Evolutionary conservation across 2,329 filamentous ascomycete species (phyloP).

Genomic region (Fusarium odoratissimum): DNA sequence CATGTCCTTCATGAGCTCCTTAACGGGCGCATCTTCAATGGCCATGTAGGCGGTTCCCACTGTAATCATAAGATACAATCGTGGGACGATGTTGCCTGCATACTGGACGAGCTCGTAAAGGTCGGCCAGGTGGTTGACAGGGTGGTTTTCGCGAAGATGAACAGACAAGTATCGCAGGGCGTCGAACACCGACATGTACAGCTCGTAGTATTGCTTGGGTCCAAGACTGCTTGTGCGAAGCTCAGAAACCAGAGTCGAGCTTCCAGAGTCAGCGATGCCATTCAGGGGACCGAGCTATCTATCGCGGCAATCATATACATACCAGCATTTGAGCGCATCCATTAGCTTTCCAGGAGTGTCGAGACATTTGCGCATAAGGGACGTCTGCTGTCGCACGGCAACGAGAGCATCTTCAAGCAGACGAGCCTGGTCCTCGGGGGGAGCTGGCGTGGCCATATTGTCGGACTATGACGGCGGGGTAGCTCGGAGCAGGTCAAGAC

Average conservation of each 20-base stretch:
- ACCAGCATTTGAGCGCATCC: slow-evolving; percentile 99
- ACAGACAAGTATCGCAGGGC: slow-evolving; percentile 95
- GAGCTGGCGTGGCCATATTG: slow-evolving; percentile 65
- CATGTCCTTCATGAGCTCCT: slow-evolving; percentile 99
- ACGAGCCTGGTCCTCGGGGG: slow-evolving; percentile 84
- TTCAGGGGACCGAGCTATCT: slow-evolving; percentile 20
- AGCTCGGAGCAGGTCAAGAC: slow-evolving; percentile 44
- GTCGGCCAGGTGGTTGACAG: slow-evolving; percentile 96
- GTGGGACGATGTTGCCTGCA: slow-evolving; percentile 96
- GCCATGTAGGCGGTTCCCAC: slow-evolving; percentile 99
- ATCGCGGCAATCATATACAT: slow-evolving; percentile 53
- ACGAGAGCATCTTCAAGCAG: slow-evolving; percentile 97
- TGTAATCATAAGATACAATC: slow-evolving; percentile 98
- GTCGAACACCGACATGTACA: slow-evolving; percentile 99
- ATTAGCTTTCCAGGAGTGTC: slow-evolving; percentile 98
- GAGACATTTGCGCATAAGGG: slow-evolving; percentile 96
- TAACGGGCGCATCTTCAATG: slow-evolving; percentile 96
- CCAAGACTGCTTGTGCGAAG: slow-evolving; percentile 95
- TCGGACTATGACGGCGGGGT: slow-evolving; percentile 48
- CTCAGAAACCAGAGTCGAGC: slow-evolving; percentile 98
- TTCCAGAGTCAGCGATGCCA: slow-evolving; percentile 53
- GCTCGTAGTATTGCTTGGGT: slow-evolving; percentile 99
- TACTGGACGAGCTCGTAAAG: slow-evolving; percentile 98
- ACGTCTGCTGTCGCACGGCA: slow-evolving; percentile 96
- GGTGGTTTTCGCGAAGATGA: slow-evolving; percentile 96